Conservation (phyloP, 129 eudicot species). For the Centella asiatica region DNA sequence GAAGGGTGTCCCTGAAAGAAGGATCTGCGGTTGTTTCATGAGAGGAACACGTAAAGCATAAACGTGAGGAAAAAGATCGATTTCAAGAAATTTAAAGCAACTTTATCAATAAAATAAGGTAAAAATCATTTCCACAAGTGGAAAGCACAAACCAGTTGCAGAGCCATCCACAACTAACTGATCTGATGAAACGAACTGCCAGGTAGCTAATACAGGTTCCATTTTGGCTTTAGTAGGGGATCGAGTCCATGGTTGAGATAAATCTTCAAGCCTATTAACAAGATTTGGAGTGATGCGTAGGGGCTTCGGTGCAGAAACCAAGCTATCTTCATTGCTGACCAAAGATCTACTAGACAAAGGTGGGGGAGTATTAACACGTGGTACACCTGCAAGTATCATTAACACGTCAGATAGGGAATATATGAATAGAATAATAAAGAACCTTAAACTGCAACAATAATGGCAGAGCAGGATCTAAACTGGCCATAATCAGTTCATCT, state of each 20-base stretch:
- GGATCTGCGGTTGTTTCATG: slow-evolving; percentile 85
- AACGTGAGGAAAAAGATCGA: background rate
- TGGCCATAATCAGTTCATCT: background rate
- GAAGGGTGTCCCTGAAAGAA: slow-evolving; percentile 75
- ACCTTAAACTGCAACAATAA: background rate
- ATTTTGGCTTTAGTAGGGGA: slow-evolving; percentile 94
- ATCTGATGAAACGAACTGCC: slow-evolving; percentile 70
- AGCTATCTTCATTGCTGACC: slow-evolving; percentile 35
- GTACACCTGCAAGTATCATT: slow-evolving; percentile 56
- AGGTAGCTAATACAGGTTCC: slow-evolving; percentile 86
- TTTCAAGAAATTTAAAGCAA: background rate
- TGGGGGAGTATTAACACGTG: slow-evolving; percentile 94
- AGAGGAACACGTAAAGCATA: slow-evolving; percentile 21
- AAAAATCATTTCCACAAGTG: background rate
- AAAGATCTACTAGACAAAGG: slow-evolving; percentile 40
- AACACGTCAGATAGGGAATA: slow-evolving; percentile 1
- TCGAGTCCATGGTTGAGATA: slow-evolving; percentile 97
- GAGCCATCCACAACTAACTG: slow-evolving; percentile 41
- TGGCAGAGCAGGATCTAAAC: background rate
- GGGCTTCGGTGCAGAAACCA: slow-evolving; percentile 76
- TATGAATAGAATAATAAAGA: background rate
- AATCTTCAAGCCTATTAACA: slow-evolving; percentile 72
- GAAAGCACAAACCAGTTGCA: slow-evolving; percentile 41
- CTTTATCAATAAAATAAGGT: background rate
- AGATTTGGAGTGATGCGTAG: slow-evolving; percentile 73